Percentiles rank a stretch among this genome's conserved stretches.
phyloP scores from a whole-genome alignment of 139 green algal species.

The Ettlia oleoabundans region DNA sequence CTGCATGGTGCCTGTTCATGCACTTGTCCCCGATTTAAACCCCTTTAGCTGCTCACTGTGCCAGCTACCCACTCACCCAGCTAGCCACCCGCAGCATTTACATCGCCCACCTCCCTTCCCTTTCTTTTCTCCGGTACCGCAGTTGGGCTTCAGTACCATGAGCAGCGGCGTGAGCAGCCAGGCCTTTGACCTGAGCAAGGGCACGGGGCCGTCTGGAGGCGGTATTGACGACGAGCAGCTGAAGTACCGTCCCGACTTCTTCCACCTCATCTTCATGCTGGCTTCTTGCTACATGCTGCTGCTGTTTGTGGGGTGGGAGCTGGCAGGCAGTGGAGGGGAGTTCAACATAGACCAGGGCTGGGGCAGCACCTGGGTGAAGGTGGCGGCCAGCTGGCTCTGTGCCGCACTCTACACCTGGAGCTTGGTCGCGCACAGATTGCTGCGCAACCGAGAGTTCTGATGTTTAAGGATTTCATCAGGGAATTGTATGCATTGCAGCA shows the following conservation, averaged over 20 bases:
- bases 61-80: no score
- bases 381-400: slow-evolving; percentile 77
- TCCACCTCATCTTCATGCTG: slow-evolving; percentile 77
- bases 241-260: slow-evolving; percentile 74
- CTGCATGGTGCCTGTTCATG: no score
- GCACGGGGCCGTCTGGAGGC: not conserved
- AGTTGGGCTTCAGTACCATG: slow-evolving; percentile 36
- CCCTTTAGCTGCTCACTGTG: no score
- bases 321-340: slow-evolving; percentile 39
- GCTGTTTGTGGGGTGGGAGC: slow-evolving; percentile 54
- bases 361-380: slow-evolving; percentile 78
- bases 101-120: not conserved
- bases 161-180: slow-evolving; percentile 41
- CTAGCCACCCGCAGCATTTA: not conserved
- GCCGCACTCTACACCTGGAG: slow-evolving; percentile 83
- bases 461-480: no score
- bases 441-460: slow-evolving; percentile 71
- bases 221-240: slow-evolving; percentile 53
- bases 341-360: slow-evolving; percentile 41
- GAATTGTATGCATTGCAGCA: no score
- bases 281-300: slow-evolving; percentile 45
- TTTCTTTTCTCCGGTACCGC: not conserved
- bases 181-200: slow-evolving; percentile 32
- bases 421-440: slow-evolving; percentile 74
- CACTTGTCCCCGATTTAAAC: no score